Evolutionary conservation across 176 grass and related monocot genomes (phyloP).

Genomic region (Oryza brachyantha): DNA sequence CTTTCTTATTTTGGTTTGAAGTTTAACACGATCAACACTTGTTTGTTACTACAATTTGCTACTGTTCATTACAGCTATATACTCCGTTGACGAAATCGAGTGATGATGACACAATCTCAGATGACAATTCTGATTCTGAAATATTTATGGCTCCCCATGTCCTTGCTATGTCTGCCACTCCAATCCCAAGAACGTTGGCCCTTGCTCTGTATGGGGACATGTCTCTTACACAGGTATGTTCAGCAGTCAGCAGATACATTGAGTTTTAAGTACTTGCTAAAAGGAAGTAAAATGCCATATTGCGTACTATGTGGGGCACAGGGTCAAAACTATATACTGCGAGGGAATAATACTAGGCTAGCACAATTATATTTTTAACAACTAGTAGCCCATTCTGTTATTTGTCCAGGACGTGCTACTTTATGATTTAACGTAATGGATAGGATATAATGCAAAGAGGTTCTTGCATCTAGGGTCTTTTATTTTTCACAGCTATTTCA

Average conservation of each 20-base stretch:
- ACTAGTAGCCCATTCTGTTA: background rate
- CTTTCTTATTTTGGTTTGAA: slow-evolving; percentile 25
- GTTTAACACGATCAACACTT: slow-evolving; percentile 3
- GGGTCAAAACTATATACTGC: background rate
- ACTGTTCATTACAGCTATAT: slow-evolving; percentile 56
- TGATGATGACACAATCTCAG: slow-evolving; percentile 40
- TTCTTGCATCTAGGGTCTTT: slow-evolving; percentile 21
- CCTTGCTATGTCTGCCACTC: slow-evolving; percentile 94
- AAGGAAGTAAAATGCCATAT: slow-evolving; percentile 5
- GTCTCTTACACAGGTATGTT: slow-evolving; percentile 89
- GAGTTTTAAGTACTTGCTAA: slow-evolving; percentile 17
- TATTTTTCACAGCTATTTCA: slow-evolving; percentile 8
- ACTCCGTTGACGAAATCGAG: slow-evolving; percentile 40
- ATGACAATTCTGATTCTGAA: slow-evolving; percentile 60
- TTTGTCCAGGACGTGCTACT: background rate
- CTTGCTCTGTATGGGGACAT: slow-evolving; percentile 96
- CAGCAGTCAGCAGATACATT: slow-evolving; percentile 13
- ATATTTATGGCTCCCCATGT: slow-evolving; percentile 93
- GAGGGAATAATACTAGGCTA: background rate
- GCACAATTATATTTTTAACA: slow-evolving; percentile 20
- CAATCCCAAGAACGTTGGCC: slow-evolving; percentile 92
- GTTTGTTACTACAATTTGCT: slow-evolving; percentile 13
- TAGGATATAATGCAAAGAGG: slow-evolving; percentile 4
- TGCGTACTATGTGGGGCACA: slow-evolving; percentile 1
- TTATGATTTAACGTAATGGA: slow-evolving; percentile 17